Base-by-base conservation (phyloP, 2,329 filamentous ascomycete species). In the Purpureocillium lavendulum region DNA sequence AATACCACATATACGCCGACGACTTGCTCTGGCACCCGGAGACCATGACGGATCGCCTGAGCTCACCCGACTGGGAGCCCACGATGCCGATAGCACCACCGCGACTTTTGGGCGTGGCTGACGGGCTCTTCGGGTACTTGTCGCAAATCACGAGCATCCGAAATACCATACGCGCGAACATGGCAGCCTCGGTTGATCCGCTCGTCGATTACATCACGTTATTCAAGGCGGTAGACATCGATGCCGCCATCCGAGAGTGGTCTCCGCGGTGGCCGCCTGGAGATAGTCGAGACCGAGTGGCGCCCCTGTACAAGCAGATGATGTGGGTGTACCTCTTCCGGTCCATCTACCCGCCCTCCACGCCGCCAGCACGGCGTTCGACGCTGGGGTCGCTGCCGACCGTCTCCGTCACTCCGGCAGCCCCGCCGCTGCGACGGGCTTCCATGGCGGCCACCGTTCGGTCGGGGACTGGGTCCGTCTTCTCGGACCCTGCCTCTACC, bases 81-180 rank as follows among this genome's bases (percentile, higher is more conserved):
- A 46, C 60, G 30, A 48, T 60, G 1, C 54, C 62, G 3, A 67
- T 73, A 21, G 59, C 71, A 14, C 62, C 68, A 0, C 67, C 72
- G 5, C 69, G 75, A n/a, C 69, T 94, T 4, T 69, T 94, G 6
- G 88, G 88, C 16, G 82, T 94, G 18, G 79, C 84, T 31, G 87
- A 95, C 52, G 86, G 86, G 1, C 67, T 95, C 2, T 88, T 94
- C 55, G 73, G 75, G 28, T 81, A 84, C 54, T 80, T 95, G 24
- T 82, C 82, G 7, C 78, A 85, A 52, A 90, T 94, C 44, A 87
- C 85, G 2, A 75, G 76, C 11, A 75, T 95, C 30, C 76, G 87
- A 32, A 83, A 89, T 57, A 71, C 71, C 3, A 84, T 94, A 45
- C 77, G 88, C 6, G 66, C 69, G 26, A 80, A 86, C 38, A 80